These are phyloP conservation scores for Heritiera littoralis DNA, from an alignment of 345 rosid genomes.

Conservation along the genomic window DNA sequence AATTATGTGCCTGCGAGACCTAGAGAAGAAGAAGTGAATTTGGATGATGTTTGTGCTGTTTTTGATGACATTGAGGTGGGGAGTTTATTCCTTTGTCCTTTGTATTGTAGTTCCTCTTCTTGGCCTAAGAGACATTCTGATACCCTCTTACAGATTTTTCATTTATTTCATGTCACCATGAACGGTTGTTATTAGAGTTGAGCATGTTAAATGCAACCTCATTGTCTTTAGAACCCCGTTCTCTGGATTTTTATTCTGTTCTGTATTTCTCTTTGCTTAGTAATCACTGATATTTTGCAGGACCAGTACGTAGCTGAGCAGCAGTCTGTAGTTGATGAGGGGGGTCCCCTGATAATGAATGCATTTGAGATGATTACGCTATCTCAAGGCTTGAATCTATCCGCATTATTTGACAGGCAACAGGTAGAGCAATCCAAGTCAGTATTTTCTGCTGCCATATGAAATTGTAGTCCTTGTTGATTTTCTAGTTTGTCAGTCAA, in stretches of 20 bases:
- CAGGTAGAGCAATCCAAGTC: constrained; percentile 49
- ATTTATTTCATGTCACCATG: neutral
- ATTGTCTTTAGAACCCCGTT: neutral
- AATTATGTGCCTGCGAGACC: constrained; percentile 57
- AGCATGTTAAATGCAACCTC: neutral
- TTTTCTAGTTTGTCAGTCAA: neutral
- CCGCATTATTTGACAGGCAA: constrained; percentile 83
- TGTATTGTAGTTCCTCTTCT: constrained; percentile 14
- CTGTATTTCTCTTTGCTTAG: constrained; percentile 24
- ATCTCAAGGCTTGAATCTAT: constrained; percentile 89
- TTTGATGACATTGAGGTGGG: constrained; percentile 85
- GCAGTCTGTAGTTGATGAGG: constrained; percentile 44
- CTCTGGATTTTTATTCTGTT: neutral
- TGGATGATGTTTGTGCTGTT: constrained; percentile 78
- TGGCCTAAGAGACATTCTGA: neutral
- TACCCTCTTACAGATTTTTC: neutral
- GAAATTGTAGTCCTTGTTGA: neutral
- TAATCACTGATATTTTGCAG: constrained; percentile 41
- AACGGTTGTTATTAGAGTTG: constrained; percentile 15
- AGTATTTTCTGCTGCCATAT: constrained; percentile 1
- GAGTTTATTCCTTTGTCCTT: constrained; percentile 18
- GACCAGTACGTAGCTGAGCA: constrained; percentile 70
- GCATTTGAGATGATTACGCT: constrained; percentile 97
- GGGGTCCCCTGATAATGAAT: constrained; percentile 80
- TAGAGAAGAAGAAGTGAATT: constrained; percentile 55